These are phyloP conservation scores for Trichoderma lentiforme DNA, from an alignment of 2,329 filamentous ascomycete species.

Conservation along the genomic window DNA sequence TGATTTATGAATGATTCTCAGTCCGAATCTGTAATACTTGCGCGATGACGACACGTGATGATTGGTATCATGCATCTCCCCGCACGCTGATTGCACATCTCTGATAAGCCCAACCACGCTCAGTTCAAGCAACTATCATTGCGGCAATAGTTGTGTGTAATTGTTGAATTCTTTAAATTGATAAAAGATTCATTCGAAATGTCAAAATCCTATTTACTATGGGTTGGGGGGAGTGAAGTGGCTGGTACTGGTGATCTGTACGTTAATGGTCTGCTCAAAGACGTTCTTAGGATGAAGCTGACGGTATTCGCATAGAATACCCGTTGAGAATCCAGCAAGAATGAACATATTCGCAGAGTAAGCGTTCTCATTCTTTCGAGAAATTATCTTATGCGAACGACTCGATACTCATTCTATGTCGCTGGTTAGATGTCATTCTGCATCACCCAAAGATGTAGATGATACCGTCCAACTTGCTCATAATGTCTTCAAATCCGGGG, in stretches of 20 bases:
- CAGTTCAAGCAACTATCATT: neutral
- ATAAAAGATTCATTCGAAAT: neutral
- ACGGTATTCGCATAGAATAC: constrained; percentile 39
- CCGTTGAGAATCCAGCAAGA: constrained; percentile 52
- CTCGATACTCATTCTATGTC: neutral
- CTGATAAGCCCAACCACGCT: neutral
- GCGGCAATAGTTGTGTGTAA: neutral
- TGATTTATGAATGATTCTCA: neutral
- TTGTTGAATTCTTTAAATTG: too few species aligned
- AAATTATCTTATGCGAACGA: neutral
- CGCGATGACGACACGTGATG: constrained; percentile 12
- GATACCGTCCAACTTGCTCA: constrained; percentile 46
- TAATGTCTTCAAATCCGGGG: constrained; percentile 61
- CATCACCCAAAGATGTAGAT: constrained; percentile 30
- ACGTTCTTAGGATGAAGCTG: neutral
- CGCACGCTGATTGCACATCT: neutral
- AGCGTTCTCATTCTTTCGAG: neutral
- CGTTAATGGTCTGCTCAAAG: constrained; percentile 23
- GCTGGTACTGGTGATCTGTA: constrained; percentile 45
- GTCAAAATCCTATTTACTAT: constrained; percentile 21
- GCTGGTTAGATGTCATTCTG: constrained; percentile 28
- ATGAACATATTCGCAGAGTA: constrained; percentile 8
- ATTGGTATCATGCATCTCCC: neutral
- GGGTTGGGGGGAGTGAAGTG: constrained; percentile 27
- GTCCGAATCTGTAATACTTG: neutral